phyloP scores from a whole-genome alignment of 169 alveolate species.

The Plasmodium vivax region DNA sequence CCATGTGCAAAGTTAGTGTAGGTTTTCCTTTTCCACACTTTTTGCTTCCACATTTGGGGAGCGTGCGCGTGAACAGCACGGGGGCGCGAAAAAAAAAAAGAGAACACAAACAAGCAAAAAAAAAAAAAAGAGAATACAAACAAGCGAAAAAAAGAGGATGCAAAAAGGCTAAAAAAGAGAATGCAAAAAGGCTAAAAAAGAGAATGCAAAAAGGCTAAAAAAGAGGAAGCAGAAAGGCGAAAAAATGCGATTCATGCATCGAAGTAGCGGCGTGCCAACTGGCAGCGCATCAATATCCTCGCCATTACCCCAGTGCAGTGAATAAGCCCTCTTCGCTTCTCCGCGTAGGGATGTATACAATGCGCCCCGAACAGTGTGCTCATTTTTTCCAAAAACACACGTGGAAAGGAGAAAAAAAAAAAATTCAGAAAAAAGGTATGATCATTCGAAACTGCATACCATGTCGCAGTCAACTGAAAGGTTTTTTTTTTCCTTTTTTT shows the following conservation, averaged over 20 bases:
- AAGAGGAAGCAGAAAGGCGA: not conserved
- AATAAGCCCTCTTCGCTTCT: not conserved
- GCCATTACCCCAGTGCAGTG: not conserved
- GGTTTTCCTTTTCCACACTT: not conserved
- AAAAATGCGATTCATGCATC: not conserved
- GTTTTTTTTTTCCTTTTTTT: slow-evolving; percentile 3
- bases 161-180: not conserved
- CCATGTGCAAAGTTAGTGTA: not conserved
- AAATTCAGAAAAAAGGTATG: not conserved
- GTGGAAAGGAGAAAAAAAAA: not conserved
- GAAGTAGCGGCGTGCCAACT: not conserved
- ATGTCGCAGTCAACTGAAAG: not conserved
- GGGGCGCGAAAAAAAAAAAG: not conserved
- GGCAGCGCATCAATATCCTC: not conserved
- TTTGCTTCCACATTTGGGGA: not conserved
- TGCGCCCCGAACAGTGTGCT: not conserved
- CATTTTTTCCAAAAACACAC: not conserved
- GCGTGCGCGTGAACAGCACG: not conserved
- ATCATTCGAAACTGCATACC: not conserved
- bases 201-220: not conserved
- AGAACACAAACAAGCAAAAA: no score
- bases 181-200: not conserved
- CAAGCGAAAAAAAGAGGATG: no score
- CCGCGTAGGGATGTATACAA: not conserved
- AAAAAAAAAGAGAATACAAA: no score